Percentiles rank a stretch among this genome's conserved stretches.
These are phyloP conservation scores for Fistulinella prunicolor DNA, from an alignment of 768 basidiomycete species.

Conservation along the genomic window DNA sequence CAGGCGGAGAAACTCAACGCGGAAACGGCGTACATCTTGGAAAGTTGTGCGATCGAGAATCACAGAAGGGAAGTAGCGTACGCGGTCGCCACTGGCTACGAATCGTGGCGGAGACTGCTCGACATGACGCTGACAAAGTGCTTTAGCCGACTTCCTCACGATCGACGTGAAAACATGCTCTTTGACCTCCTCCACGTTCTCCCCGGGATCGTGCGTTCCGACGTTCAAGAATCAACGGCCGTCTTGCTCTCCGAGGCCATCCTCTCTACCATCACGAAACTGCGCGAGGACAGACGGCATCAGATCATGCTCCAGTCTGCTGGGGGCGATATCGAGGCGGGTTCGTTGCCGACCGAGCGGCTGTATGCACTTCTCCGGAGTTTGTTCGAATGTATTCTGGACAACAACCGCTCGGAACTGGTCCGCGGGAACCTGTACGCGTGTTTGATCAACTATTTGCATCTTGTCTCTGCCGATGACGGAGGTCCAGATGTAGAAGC, in stretches of 20 bases:
- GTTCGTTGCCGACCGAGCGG: constrained; percentile 76
- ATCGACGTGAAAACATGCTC: constrained; percentile 82
- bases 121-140: constrained; percentile 86
- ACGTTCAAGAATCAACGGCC: constrained; percentile 67
- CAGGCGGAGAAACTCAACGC: constrained; percentile 63
- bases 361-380: constrained; percentile 70
- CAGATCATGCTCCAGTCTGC: constrained; percentile 66
- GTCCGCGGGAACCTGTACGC: constrained; percentile 96
- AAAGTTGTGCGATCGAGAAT: constrained; percentile 85
- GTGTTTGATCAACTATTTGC: constrained; percentile 83
- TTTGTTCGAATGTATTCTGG: constrained; percentile 70
- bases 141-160: constrained; percentile 77
- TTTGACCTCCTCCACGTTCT: constrained; percentile 88
- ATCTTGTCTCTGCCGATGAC: constrained; percentile 46
- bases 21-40: constrained; percentile 75
- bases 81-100: constrained; percentile 67
- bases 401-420: constrained; percentile 75
- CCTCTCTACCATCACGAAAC: constrained; percentile 78
- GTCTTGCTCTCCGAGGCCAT: constrained; percentile 82
- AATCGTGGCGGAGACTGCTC: constrained; percentile 81
- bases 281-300: constrained; percentile 79
- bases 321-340: constrained; percentile 58
- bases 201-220: constrained; percentile 64
- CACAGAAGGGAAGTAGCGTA: constrained; percentile 77
- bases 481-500: constrained; percentile 11